phyloP scores from a whole-genome alignment of 208 protist genomes.

The Willaertia magna region DNA sequence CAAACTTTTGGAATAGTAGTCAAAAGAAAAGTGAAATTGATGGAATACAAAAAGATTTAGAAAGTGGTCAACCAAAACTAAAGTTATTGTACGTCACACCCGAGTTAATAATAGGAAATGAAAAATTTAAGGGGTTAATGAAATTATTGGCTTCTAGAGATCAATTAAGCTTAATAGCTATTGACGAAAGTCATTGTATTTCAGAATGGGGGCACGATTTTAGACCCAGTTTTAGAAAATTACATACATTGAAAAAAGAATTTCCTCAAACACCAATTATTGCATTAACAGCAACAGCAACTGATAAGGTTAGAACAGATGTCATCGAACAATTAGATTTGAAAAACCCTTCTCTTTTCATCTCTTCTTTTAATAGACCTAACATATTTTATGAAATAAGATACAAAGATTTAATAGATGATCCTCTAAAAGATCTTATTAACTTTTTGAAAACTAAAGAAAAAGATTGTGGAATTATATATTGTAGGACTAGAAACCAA shows the following conservation, averaged over 20 bases:
- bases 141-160: background rate
- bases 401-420: background rate
- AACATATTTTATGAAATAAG: background rate
- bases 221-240: background rate
- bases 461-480: conserved; percentile 2
- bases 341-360: background rate
- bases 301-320: background rate
- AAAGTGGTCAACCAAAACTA: conserved; percentile 3
- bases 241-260: background rate
- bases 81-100: conserved; percentile 62
- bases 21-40: conserved; percentile 8
- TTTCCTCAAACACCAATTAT: background rate
- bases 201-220: conserved; percentile 11
- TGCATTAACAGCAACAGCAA: conserved; percentile 17
- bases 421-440: background rate
- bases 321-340: background rate
- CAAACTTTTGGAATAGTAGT: background rate
- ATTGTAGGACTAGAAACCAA: conserved; percentile 11
- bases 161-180: conserved; percentile 1
- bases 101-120: conserved; percentile 34
- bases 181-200: conserved; percentile 14
- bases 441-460: background rate
- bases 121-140: background rate
- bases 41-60: conserved; percentile 18
- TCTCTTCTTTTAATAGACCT: background rate